Base-by-base conservation (phyloP, 2,329 filamentous ascomycete species). In the Trichoderma cornu-damae region DNA sequence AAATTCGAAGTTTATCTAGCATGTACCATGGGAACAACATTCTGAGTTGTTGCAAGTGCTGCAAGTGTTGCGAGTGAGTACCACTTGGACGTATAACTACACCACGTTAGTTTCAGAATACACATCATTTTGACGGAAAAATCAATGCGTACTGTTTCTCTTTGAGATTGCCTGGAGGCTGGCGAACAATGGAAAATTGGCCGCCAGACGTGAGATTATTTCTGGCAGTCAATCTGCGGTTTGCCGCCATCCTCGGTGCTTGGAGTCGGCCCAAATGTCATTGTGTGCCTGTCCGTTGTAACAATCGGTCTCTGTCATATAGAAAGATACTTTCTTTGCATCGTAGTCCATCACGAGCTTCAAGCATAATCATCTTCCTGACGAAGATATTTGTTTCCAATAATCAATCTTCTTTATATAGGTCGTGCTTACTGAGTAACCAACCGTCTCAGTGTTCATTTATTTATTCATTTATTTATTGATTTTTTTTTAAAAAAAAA, bases 251-350 rank as follows among this genome's bases (percentile, higher is more conserved):
- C 56, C 8, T 16, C 12, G 32, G 44, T 35, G 49, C n/a, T 53
- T 55, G 32, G 60, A 62, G 7, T 59, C 60, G 9, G 60, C 61
- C 60, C 60, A 62, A 46, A 62, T 62, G 28, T 62, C 60, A 34
- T 61, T 62, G 38, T 62, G 60, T 42, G 42, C 52, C 51, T 62
- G 51, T 32, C 60, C 60, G 37, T 37, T 44, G 26, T 28, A 43
- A 49, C 46, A 54, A 47, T 61, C 60, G 11, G 51, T 35, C 18
- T 44, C 51, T 54, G 2, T 22, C 7, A 32, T 24, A 40, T 14
- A 37, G n/a, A 12, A 8, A 16, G 16, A 18, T 7, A 14, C 2
- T 24, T 26, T 20, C 2, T 24, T 26, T 20, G 22, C 16, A n/a
- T 9, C 1, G 2, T 1, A n/a, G 3, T n/a, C 34, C 16, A 4